Percentiles rank a stretch among this genome's conserved stretches.
These are phyloP conservation scores for Barbatosphaeria neglecta DNA, from an alignment of 495 filamentous ascomycete genomes.

Conservation along the genomic window DNA sequence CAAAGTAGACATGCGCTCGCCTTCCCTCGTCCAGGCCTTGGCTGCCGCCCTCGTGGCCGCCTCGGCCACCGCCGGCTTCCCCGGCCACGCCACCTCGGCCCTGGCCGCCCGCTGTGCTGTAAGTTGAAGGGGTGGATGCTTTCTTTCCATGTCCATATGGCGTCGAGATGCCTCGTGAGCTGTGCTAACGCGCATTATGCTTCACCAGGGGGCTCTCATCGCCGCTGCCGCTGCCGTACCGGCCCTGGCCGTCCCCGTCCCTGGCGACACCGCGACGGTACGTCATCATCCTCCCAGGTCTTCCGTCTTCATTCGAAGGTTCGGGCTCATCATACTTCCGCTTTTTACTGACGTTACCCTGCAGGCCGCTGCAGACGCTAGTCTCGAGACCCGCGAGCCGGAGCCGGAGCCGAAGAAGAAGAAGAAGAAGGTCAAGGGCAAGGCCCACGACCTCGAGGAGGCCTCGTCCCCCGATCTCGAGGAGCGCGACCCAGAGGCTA, in stretches of 20 bases:
- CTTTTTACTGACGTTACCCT: not conserved
- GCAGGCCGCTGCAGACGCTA: not conserved
- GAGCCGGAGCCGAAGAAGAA: slow-evolving; percentile 5
- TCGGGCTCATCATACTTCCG: no score
- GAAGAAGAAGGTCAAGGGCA: slow-evolving; percentile 3
- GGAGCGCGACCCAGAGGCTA: not conserved
- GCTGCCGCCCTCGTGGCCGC: not conserved
- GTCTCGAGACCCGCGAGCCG: not conserved
- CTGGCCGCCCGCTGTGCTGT: not conserved
- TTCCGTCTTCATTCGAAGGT: no score
- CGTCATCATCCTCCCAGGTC: no score
- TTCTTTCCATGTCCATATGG: not conserved
- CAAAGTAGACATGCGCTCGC: not conserved
- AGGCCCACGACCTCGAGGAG: slow-evolving; percentile 6
- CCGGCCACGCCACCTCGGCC: not conserved
- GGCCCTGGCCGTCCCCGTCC: not conserved
- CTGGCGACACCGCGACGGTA: not conserved
- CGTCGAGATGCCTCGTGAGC: not conserved
- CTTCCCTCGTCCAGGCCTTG: not conserved
- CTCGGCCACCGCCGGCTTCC: not conserved
- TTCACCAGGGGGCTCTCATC: not conserved
- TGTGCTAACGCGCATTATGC: not conserved
- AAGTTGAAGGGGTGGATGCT: no score
- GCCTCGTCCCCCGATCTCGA: slow-evolving; percentile 5
- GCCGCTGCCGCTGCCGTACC: not conserved